Percentiles rank a stretch among this genome's conserved stretches.
Conservation (phyloP, 257 asterid genomes). For the Rubia yunnanensis region DNA sequence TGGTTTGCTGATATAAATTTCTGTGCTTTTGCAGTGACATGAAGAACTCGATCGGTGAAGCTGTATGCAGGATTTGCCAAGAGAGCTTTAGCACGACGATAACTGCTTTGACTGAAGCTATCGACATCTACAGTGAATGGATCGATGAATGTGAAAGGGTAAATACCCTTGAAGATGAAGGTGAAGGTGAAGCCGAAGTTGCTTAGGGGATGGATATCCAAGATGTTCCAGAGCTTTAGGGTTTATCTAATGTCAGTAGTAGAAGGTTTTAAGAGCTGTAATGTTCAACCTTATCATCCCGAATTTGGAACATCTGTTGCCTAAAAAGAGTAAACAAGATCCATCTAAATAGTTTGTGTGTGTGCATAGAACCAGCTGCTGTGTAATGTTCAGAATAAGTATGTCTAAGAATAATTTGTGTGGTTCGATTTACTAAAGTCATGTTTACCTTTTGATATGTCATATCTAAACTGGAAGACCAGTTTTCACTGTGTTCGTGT, state of each 20-base stretch:
- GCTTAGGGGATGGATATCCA: constrained; percentile 17
- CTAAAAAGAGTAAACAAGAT: not conserved
- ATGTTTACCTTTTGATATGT: no score
- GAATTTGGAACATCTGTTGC: not conserved
- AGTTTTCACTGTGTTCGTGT: no score
- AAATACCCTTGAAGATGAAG: constrained; percentile 64
- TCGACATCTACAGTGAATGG: constrained; percentile 93
- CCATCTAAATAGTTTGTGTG: not conserved
- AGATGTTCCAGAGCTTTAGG: not conserved
- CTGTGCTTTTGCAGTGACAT: constrained; percentile 49
- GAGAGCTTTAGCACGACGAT: constrained; percentile 87
- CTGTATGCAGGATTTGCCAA: constrained; percentile 66
- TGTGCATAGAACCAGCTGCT: not conserved
- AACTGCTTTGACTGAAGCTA: constrained; percentile 76
- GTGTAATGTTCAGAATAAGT: not conserved
- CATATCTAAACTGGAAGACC: no score
- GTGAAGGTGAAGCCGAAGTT: constrained; percentile 67
- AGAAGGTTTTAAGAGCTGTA: not conserved
- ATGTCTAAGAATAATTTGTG: no score
- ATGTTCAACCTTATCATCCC: not conserved
- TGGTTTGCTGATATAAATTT: constrained; percentile 7
- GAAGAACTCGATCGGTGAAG: constrained; percentile 85
- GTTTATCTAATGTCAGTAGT: not conserved
- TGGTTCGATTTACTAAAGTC: no score
- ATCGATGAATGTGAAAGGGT: constrained; percentile 94